Conservation (phyloP, 225 moss, liverwort and hornwort genomes). For the Antitrichia curtipendula region DNA sequence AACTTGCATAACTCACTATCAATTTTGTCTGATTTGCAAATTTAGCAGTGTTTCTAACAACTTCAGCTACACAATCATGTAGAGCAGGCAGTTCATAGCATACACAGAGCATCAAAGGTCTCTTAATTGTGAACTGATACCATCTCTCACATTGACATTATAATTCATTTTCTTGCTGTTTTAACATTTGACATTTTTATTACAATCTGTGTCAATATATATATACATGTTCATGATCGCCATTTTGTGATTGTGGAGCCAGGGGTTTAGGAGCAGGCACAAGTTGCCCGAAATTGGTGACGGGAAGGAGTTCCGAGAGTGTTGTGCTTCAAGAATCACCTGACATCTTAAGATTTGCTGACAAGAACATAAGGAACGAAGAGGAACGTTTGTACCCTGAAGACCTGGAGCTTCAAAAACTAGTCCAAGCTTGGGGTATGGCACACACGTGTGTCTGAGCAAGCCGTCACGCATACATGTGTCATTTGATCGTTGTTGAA, state of each 20-base stretch:
- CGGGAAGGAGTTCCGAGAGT: constrained; percentile 32
- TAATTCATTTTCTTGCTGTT: not conserved
- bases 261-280: constrained; percentile 86
- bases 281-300: constrained; percentile 86
- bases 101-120: not conserved
- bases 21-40: not conserved
- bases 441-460: not conserved
- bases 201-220: too few species aligned
- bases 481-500: not conserved
- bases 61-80: not conserved
- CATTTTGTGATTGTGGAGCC: not conserved
- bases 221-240: not conserved
- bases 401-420: constrained; percentile 45
- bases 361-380: constrained; percentile 72
- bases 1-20: too few species aligned
- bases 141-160: not conserved
- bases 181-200: not conserved
- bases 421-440: constrained; percentile 81
- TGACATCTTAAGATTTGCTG: constrained; percentile 71
- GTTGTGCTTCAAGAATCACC: constrained; percentile 82
- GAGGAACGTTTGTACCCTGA: constrained; percentile 72
- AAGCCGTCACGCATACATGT: not conserved
- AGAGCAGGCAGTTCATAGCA: not conserved
- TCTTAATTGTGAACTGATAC: too few species aligned
- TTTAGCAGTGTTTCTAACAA: not conserved